These are phyloP conservation scores for Adenanthera pavonina DNA, from an alignment of 306 rosid species.

Conservation along the genomic window DNA sequence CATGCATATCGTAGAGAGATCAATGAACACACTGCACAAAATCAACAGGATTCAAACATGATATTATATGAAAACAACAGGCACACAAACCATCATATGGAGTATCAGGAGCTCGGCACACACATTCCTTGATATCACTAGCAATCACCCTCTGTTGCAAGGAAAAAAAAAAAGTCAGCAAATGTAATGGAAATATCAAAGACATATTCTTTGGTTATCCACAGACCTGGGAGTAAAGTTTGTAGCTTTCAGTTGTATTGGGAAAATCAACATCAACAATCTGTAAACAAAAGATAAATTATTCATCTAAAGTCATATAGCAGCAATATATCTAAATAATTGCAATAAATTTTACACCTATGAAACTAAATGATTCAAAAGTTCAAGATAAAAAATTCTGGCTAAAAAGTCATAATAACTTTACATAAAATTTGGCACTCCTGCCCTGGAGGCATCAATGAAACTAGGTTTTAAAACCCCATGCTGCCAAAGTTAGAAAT, in stretches of 20 bases:
- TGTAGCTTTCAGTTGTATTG: constrained; percentile 95
- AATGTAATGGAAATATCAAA: constrained; percentile 29
- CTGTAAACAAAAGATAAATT: constrained; percentile 45
- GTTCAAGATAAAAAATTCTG: constrained; percentile 16
- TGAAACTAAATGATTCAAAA: constrained; percentile 30
- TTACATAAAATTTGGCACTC: neutral
- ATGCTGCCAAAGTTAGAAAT: constrained; percentile 9
- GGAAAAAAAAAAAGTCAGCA: constrained; percentile 42
- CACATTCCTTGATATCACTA: constrained; percentile 96
- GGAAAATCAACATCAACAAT: constrained; percentile 88
- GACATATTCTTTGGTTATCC: constrained; percentile 39
- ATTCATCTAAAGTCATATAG: constrained; percentile 30
- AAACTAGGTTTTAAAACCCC: neutral
- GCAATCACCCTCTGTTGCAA: constrained; percentile 85
- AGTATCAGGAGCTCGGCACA: constrained; percentile 98
- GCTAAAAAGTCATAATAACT: constrained; percentile 12
- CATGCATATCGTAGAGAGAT: neutral
- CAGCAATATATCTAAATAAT: constrained; percentile 19
- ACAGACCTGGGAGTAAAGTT: constrained; percentile 87
- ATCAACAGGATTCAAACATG: constrained; percentile 26
- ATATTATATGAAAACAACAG: constrained; percentile 21
- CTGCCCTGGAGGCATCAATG: constrained; percentile 13
- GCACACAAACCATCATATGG: constrained; percentile 87
- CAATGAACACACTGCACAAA: constrained; percentile 28
- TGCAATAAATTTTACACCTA: neutral